A percentile compares a stretch with the other conserved stretches of the same genome.
Conservation (phyloP, 2,329 filamentous ascomycete species). For the Ceratocystis papillata region DNA sequence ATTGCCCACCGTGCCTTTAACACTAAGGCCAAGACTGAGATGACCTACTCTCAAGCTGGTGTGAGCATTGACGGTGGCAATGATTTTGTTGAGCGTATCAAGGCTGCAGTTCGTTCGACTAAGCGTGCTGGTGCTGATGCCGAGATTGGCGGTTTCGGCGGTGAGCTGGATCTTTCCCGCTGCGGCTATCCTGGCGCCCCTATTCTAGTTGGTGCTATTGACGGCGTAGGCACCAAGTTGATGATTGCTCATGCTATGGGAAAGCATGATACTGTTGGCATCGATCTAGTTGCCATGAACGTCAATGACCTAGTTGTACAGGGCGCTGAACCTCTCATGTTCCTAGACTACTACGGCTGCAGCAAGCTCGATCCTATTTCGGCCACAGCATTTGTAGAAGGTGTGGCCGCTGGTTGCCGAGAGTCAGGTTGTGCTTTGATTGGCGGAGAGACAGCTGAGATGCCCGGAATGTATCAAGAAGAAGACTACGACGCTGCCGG, state of each 20-base stretch:
- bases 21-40: constrained; percentile 32
- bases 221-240: constrained; percentile 93
- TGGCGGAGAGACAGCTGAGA: constrained; percentile 96
- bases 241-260: constrained; percentile 85
- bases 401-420: constrained; percentile 78
- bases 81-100: constrained; percentile 83
- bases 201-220: constrained; percentile 83
- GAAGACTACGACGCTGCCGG: constrained; percentile 92
- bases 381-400: constrained; percentile 77
- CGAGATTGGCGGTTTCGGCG: constrained; percentile 90
- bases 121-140: constrained; percentile 78
- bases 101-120: constrained; percentile 76
- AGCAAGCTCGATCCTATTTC: constrained; percentile 69
- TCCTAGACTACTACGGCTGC: constrained; percentile 96
- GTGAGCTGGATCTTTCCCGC: constrained; percentile 63
- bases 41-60: constrained; percentile 88
- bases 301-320: constrained; percentile 96
- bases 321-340: constrained; percentile 87
- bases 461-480: constrained; percentile 85
- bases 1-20: constrained; percentile 72
- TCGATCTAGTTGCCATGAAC: constrained; percentile 97
- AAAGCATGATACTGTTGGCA: constrained; percentile 88
- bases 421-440: constrained; percentile 80
- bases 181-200: constrained; percentile 52
- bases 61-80: constrained; percentile 94